Base-by-base conservation (phyloP, 441 rosid species). In the Erodium chrysanthum region DNA sequence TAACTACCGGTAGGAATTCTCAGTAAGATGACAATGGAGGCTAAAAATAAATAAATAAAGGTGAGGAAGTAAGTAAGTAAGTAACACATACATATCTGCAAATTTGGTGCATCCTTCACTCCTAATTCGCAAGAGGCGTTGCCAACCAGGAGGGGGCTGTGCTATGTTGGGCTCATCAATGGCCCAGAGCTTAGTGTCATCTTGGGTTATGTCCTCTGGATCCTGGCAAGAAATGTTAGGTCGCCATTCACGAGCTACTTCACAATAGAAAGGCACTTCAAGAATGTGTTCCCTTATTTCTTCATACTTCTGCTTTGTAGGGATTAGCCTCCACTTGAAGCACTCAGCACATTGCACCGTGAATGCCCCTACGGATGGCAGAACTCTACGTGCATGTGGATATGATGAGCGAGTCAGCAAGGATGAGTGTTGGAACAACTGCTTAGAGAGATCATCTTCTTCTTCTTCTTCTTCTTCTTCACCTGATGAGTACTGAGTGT, bases 171-270 rank as follows among this genome's bases (percentile, higher is more conserved):
- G 98, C 60, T 86, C 88, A 75, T 90, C 98, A 71, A 92, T 88
- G 37, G 98, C 98, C 98, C 97, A 92, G n/a, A 92, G 81, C 75
- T 88, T 80, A 46, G 90, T 85, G 56, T 90, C 94, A 76, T 92
- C 97, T 81, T 90, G 98, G 75, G 85, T 77, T 66, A 92, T 87
- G 82, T 92, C 98, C 0, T 84, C 77, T 54, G 94, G 91, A 72
- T 81, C 87, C 70, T 86, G 83, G 75, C 98, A 92, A 37, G 91
- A 83, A 46, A 88, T 72, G 64, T 84, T 78, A 23, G 94, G 91
- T 11, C 89, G 84, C 97, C 98, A 92, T 65, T 87, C 91, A 15
- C 81, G 71, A 31, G 91, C 97, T 27, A 81, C 78, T 75, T 75
- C 75, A 4, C 98, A 92, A 46, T 74, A 74, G 73, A 92, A 92